Percentiles rank a stretch among this genome's conserved stretches.
phyloP scores from a whole-genome alignment of 306 rosid genomes.

The Arachis stenosperma region DNA sequence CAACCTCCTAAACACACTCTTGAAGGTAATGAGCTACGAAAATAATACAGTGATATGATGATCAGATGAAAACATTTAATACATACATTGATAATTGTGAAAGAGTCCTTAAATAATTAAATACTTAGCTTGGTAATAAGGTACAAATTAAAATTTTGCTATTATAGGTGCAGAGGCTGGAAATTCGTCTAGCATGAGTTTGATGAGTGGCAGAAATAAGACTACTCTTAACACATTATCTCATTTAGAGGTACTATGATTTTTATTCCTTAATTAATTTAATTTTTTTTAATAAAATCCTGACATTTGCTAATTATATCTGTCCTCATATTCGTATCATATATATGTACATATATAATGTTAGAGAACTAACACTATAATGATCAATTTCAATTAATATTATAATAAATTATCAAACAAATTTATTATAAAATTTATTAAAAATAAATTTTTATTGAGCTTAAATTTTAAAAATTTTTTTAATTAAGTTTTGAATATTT shows the following conservation, averaged over 20 bases:
- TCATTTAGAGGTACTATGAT: conserved; percentile 11
- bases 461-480: too few relatives aligned
- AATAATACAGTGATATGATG: neutral
- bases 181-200: neutral
- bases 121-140: conserved; percentile 1
- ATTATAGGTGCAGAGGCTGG: neutral
- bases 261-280: neutral
- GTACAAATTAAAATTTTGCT: neutral
- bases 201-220: conserved; percentile 20
- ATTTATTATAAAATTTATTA: too few relatives aligned
- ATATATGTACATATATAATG: too few relatives aligned
- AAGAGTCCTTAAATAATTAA: neutral
- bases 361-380: too few relatives aligned
- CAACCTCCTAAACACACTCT: neutral
- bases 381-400: too few relatives aligned
- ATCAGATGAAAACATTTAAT: neutral
- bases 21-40: conserved; percentile 13
- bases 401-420: too few relatives aligned
- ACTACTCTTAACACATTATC: neutral
- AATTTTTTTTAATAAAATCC: too few relatives aligned
- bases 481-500: too few relatives aligned
- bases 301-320: too few relatives aligned
- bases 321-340: too few relatives aligned
- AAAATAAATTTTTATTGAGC: too few relatives aligned
- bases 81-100: neutral